Conservation (phyloP, 1,284 basidiomycete species). For the Melanopsichium pennsylvanicum region DNA sequence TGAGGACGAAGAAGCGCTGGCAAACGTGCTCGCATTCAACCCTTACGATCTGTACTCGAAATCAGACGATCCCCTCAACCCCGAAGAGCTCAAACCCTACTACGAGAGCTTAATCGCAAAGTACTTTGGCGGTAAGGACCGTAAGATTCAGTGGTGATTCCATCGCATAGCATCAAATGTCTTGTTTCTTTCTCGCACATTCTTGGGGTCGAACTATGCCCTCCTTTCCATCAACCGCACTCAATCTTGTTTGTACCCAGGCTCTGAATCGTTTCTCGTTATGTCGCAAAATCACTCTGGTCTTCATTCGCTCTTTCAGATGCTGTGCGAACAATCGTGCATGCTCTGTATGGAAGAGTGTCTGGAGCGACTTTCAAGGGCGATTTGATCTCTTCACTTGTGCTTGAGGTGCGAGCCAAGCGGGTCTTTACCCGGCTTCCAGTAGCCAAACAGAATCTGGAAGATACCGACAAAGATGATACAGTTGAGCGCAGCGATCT, state of each 20-base stretch:
- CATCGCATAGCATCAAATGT: not conserved
- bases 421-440: conserved; percentile 45
- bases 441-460: conserved; percentile 43
- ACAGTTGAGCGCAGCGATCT: conserved; percentile 50
- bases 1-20: conserved; percentile 33
- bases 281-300: too few relatives aligned
- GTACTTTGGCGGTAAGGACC: conserved; percentile 71
- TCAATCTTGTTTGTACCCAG: too few relatives aligned
- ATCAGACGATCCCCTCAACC: conserved; percentile 75
- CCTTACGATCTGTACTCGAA: conserved; percentile 92
- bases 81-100: conserved; percentile 77
- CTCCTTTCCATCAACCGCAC: not conserved
- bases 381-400: too few relatives aligned
- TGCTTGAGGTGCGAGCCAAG: conserved; percentile 34
- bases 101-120: conserved; percentile 82
- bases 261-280: too few relatives aligned
- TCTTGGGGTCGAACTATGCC: conserved; percentile 10
- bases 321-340: too few relatives aligned
- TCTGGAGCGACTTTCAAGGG: too few relatives aligned
- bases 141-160: conserved; percentile 45
- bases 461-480: conserved; percentile 40
- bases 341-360: too few relatives aligned
- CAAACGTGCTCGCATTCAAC: conserved; percentile 73
- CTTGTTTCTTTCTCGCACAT: not conserved
- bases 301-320: too few relatives aligned